Evolutionary conservation across 2,329 filamentous ascomycete genomes (phyloP), one percentile per base, ranked within the genome.

Genomic region (Metarhizium album): DNA sequence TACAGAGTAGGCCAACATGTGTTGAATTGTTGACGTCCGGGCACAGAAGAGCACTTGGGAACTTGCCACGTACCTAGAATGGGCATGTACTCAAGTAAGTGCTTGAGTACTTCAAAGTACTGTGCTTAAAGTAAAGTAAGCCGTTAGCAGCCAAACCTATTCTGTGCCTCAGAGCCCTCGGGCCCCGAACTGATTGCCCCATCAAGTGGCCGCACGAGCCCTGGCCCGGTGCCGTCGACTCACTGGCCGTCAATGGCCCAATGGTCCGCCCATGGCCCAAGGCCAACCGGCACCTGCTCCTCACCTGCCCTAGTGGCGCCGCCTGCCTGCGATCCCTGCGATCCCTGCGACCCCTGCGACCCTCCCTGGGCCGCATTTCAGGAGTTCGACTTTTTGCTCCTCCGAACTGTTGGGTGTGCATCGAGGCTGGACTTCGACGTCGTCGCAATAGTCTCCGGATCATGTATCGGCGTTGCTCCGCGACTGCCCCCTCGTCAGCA

Each of bases 401-500:
- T n/a, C n/a, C n/a, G n/a, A n/a, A 4, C 14, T 23, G 52, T 49
- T 45, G 46, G 27, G 22, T 49, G 27, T 47, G n/a, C 42, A 18
- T 20, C 20, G 42, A 18, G 40, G 40, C 58, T 59, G 59, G 33
- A 14, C 33, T 18, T 48, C 33, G 33, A 35, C 33, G 27, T 38
- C 46, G 27, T 47, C 45, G 37, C 37, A 49, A 31, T 37, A 31
- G 40, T 42, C 48, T 64, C 62, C 61, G 64, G 64, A 64, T 64
- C 64, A 69, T 71, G 70, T 70, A 67, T 71, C 63, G 60, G 61
- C 60, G 49, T 35, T 35, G 14, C 33, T 35, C 33, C 33, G 33
- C 16, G 14, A 14, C 14, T 35, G 11, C 11, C 48, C 53, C 49
- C 52, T 55, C 52, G 53, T 47, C 40, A 35, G 18, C 40, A 38